Base-by-base conservation (phyloP, 805 yeast species). In the Cyberlindnera sargentensis region DNA sequence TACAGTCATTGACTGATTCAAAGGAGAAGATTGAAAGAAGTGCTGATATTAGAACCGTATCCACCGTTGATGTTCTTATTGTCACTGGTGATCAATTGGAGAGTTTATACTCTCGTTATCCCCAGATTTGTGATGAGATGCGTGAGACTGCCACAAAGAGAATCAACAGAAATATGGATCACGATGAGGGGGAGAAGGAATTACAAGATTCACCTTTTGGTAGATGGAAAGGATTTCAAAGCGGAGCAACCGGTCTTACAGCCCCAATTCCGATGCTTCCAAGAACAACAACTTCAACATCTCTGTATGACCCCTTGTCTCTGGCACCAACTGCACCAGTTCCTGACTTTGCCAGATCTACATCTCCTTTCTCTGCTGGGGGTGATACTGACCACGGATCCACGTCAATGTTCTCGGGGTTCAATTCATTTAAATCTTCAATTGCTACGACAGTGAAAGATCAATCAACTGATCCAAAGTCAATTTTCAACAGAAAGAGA, bases 11-110 rank as follows among this genome's bases (percentile, higher is more conserved):
- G 23, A 61, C 66, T 25, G 57, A 63, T 37, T 54, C 56, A 11
- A 41, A 49, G 8, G 46, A 43, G 32, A 42, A 45, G 11, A 47
- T 43, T 42, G 53, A 63, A 6, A 62, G 90, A 50, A 73, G 80
- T 36, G 90, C 89, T 0, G 76, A 76, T 45, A 78, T 84, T 31
- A 67, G 89, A 46, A 70, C 88, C 0, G 73, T 80, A 9, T 66
- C 79, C 4, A 68, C 73, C 20, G 76, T 79, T 25, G 85, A 82
- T 45, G 69, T 82, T 36, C 63, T 84, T 40, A 77, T 80, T 10
- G 72, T 83, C 9, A 72, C 77, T 34, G 75, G 78, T n/a, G 71
- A 71, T 29, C 71, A 72, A 23, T 60, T 83, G 43, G 72, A 75
- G 48, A 64, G 62, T n/a, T 59, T 84, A 27, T 76, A 84, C 54